Base-by-base conservation (phyloP, 768 basidiomycete species). In the Lactifluus subvellereus region DNA sequence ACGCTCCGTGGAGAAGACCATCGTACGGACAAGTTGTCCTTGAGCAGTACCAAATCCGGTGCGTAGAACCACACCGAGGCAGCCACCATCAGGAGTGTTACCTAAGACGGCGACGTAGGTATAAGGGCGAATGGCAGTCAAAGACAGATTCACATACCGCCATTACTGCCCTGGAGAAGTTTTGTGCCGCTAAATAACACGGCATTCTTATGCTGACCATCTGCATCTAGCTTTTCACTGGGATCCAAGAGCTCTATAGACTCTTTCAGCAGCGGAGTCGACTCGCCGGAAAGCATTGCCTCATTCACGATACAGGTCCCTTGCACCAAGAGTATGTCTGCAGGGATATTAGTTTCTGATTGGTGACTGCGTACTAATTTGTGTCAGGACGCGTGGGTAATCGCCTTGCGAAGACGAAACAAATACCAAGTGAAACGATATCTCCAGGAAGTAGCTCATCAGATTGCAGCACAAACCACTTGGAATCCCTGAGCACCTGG, bases 271-370 rank as follows among this genome's bases (percentile, higher is more conserved):
- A 99, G 79, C 0, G 97, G 97, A 0, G 97, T 99, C 0, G 94
- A 97, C 77, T 99, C 97, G 55, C 97, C 97, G 1, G 94, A 97
- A 2, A 99, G 78, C 97, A 99, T 98, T 32, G 97, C 97, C 74
- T 99, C 97, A 73, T 99, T 99, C 67, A 98, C 95, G 69, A 99
- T 98, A 66, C 88, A 89, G 0, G 93, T 91, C 10, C 97, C 97
- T 60, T 87, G 84, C 13, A 98, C 74, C n/a, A 99, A 82, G 18
- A 99, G 83, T 42, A 99, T 83, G 71, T 99, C 96, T 10, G 94
- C 95, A 1, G 96, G 94, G 16, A 97, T 85, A 43, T 86, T 86
- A 0, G 94, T 94, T 73, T 98, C 97, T 14, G 84, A 79, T 66
- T 83, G 82, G 48, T 83, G 79, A 4, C 54, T 62, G 53, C 86